Evolutionary conservation across 2,329 filamentous ascomycete species (phyloP).

Genomic region (Whalleya microplaca): DNA sequence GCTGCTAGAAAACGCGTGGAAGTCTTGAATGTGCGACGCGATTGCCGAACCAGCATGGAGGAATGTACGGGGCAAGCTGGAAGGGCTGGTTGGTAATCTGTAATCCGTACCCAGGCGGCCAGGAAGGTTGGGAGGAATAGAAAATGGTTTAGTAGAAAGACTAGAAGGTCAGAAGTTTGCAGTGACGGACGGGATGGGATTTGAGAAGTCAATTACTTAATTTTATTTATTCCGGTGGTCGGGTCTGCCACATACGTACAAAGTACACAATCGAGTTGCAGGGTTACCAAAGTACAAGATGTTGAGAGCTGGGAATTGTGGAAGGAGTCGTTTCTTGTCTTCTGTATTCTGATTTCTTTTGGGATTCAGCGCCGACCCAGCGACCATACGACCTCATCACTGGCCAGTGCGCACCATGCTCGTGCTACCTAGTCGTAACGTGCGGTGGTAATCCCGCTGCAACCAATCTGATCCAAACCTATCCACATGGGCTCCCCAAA

Average conservation of each 20-base stretch:
- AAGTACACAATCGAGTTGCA: background rate
- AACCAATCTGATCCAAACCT: background rate
- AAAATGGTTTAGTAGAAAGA: background rate
- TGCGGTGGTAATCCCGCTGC: background rate
- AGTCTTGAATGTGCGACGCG: conserved; percentile 29
- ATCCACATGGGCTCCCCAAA: background rate
- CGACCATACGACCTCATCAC: background rate
- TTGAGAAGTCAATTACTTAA: background rate
- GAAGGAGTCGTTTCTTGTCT: background rate
- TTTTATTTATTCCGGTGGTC: background rate
- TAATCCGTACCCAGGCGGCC: background rate
- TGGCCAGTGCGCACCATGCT: background rate
- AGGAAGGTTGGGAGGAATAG: background rate
- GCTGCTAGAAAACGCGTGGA: conserved; percentile 28
- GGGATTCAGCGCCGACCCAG: background rate
- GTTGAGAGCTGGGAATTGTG: background rate
- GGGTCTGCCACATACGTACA: background rate
- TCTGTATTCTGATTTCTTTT: background rate
- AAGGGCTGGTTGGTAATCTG: background rate
- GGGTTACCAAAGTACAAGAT: background rate
- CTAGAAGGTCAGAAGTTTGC: background rate
- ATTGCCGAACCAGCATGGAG: conserved; percentile 30
- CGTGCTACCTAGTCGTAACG: background rate
- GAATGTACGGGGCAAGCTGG: conserved; percentile 28
- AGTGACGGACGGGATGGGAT: background rate